A percentile compares a stretch with the other conserved stretches of the same genome.
Evolutionary conservation across 352 stramenopile genomes (phyloP).

Genomic region (Pythium phragmiticola): DNA sequence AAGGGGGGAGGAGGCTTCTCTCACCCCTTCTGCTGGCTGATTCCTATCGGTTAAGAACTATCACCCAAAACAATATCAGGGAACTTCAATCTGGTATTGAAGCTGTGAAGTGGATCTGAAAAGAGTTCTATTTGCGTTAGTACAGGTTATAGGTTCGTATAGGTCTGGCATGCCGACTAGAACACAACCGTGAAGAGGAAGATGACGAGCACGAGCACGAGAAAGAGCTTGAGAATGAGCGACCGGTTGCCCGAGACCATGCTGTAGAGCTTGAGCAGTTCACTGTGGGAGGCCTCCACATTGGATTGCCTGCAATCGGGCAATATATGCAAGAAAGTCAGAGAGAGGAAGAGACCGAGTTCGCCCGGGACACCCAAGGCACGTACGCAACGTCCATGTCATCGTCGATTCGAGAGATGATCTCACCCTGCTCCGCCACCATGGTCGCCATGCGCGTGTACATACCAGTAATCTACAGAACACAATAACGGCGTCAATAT

Average conservation of each 20-base stretch:
- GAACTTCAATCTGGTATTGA: background rate
- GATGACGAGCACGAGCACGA: constrained; percentile 78
- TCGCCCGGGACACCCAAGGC: background rate
- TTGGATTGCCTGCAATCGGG: constrained; percentile 56
- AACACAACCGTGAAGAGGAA: constrained; percentile 87
- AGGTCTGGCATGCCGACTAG: constrained; percentile 21
- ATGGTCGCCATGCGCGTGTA: constrained; percentile 86
- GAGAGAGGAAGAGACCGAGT: background rate
- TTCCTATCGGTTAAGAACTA: constrained; percentile 14
- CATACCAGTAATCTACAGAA: constrained; percentile 75
- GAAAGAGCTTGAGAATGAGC: constrained; percentile 86
- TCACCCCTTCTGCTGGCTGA: background rate
- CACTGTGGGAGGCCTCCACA: constrained; percentile 65
- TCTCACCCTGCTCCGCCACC: constrained; percentile 76
- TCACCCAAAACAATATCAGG: background rate
- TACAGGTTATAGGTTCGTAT: background rate
- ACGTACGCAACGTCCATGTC: constrained; percentile 88
- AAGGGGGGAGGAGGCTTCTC: background rate
- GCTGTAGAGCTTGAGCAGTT: constrained; percentile 84
- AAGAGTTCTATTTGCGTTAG: constrained; percentile 14
- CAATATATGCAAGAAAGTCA: constrained; percentile 5
- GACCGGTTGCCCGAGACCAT: constrained; percentile 80
- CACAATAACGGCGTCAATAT: background rate
- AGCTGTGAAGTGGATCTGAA: background rate
- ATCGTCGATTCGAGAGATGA: constrained; percentile 82